Evolutionary conservation across 352 stramenopile genomes (phyloP).

Genomic region (Globisporangium cystogenes): DNA sequence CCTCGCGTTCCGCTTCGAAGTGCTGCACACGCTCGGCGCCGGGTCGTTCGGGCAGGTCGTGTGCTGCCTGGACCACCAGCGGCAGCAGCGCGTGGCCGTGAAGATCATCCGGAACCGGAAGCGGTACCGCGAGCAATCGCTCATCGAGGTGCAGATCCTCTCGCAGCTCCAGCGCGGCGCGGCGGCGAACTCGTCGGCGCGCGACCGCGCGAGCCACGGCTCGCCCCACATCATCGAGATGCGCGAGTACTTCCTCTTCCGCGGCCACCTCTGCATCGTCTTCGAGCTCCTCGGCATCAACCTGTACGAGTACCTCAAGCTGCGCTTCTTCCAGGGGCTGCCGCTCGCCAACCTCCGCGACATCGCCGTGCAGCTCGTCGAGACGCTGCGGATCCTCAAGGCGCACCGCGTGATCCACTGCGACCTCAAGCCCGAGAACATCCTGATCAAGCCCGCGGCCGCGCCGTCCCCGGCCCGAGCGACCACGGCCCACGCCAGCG

Average conservation of each 20-base stretch:
- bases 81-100: constrained; percentile 87
- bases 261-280: constrained; percentile 94
- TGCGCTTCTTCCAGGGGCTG: constrained; percentile 94
- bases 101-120: constrained; percentile 99
- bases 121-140: constrained; percentile 94
- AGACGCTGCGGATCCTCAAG: constrained; percentile 72
- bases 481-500: constrained; percentile 65
- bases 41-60: constrained; percentile 99
- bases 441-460: constrained; percentile 38
- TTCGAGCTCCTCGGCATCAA: constrained; percentile 96
- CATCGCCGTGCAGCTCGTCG: constrained; percentile 87
- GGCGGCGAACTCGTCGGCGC: neutral
- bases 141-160: constrained; percentile 95
- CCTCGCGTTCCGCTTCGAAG: constrained; percentile 92
- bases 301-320: constrained; percentile 96
- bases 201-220: no score
- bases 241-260: constrained; percentile 91
- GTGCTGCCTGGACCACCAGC: constrained; percentile 86
- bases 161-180: constrained; percentile 61
- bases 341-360: constrained; percentile 84
- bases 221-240: constrained; percentile 81
- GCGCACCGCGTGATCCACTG: constrained; percentile 93
- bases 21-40: constrained; percentile 93
- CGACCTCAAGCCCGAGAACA: constrained; percentile 98
- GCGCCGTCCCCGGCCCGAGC: constrained; percentile 17